A percentile compares a stretch with the other conserved stretches of the same genome.
These are phyloP conservation scores for Yamadazyma conglobata DNA, from an alignment of 1,139 yeast genomes.

Conservation along the genomic window DNA sequence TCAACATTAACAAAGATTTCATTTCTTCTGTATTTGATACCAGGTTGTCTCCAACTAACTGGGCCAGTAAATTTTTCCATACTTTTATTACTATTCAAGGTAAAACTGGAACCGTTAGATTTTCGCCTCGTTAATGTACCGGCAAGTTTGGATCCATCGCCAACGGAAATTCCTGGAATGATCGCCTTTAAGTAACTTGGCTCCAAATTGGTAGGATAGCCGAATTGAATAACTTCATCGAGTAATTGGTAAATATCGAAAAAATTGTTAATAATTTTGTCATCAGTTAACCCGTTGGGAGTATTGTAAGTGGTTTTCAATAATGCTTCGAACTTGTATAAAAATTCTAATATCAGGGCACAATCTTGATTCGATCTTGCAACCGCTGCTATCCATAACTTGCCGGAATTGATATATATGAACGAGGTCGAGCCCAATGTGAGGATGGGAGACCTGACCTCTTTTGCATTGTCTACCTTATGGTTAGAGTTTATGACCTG, in stretches of 20 bases:
- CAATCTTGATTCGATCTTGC: conserved; percentile 88
- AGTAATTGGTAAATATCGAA: conserved; percentile 68
- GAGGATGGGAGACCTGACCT: conserved; percentile 63
- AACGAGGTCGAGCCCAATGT: conserved; percentile 93
- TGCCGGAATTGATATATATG: conserved; percentile 67
- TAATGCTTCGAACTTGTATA: conserved; percentile 57
- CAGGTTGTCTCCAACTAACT: conserved; percentile 67
- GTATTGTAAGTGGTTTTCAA: conserved; percentile 23
- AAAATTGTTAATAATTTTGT: conserved; percentile 48
- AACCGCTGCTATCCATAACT: conserved; percentile 81
- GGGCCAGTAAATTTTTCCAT: conserved; percentile 11
- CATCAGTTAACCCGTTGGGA: conserved; percentile 23
- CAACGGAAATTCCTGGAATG: conserved; percentile 21
- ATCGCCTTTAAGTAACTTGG: conserved; percentile 28
- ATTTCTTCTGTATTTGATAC: conserved; percentile 76
- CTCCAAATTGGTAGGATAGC: conserved; percentile 77
- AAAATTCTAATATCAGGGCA: conserved; percentile 72
- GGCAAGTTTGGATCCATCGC: conserved; percentile 23
- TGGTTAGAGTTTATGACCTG: conserved; percentile 66
- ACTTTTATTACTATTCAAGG: conserved; percentile 12
- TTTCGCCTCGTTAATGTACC: conserved; percentile 13
- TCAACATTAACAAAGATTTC: conserved; percentile 75
- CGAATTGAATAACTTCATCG: conserved; percentile 77
- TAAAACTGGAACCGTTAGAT: conserved; percentile 10
- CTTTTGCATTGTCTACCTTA: conserved; percentile 36